Base-by-base conservation (phyloP, 768 basidiomycete species). In the Tulasnella sp. region DNA sequence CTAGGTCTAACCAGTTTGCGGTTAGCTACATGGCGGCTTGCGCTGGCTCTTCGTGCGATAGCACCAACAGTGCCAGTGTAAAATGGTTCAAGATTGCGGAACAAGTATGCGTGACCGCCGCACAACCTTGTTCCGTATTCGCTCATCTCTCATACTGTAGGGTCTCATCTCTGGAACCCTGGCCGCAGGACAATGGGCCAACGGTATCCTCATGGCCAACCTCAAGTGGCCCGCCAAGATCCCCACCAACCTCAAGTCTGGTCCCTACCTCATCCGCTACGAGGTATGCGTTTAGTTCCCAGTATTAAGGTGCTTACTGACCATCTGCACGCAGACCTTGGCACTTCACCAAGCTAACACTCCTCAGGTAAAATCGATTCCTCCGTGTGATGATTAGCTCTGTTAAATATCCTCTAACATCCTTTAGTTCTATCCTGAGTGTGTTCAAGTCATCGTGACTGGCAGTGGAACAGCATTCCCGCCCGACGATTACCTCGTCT, bases 361-460 rank as follows among this genome's bases (percentile, higher is more conserved):
- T 25, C 61, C 61, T 25, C 61, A 62, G n/a, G n/a, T n/a, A n/a
- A n/a, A n/a, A n/a, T n/a, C n/a, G n/a, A n/a, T n/a, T n/a, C n/a
- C n/a, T 43, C 42, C 21, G 19, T 12, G 27, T n/a, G n/a, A n/a
- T n/a, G n/a, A n/a, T n/a, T n/a, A n/a, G n/a, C n/a, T n/a, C n/a
- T n/a, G n/a, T n/a, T n/a, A n/a, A n/a, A n/a, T n/a, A n/a, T n/a
- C n/a, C n/a, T n/a, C n/a, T n/a, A n/a, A n/a, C n/a, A n/a, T n/a
- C n/a, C n/a, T n/a, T n/a, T n/a, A n/a, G 49, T 62, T 62, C 59
- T 62, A 62, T 29, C 60, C 61, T 25, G 61, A 62, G 52, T 62
- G 54, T 29, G 61, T 54, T 21, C 59, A 51, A 39, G 39, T 48
- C 55, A 34, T 56, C 19, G 51, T 62, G 7, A 60, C 51, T 34